Evolutionary conservation across 495 filamentous ascomycete genomes (phyloP), one percentile per base, ranked within the genome.

Genomic region (Talaromyces thailandensis): DNA sequence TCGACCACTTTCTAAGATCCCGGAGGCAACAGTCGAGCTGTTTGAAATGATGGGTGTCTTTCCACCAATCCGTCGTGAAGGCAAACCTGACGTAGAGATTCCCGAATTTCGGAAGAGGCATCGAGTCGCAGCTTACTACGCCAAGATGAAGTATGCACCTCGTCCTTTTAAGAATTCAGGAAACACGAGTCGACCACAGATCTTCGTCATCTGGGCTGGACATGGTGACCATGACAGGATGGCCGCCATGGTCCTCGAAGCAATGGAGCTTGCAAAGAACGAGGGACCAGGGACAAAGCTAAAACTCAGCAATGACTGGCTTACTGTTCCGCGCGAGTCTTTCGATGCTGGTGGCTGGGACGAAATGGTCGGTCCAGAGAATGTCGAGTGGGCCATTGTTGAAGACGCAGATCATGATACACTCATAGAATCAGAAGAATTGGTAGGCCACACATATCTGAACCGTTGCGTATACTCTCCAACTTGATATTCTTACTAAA

Each of bases 1-100:
- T 29, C 43, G 32, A 18, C 64, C 55, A 63, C 18, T 29, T 7
- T 56, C 32, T 31, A 50, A 29, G 6, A 25, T 60, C 35, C 56
- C 59, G 8, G 56, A 63, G 29, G 35, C 56, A 56, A 60, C 56
- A 11, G 56, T 65, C 35, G 61, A 65, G 40, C 31, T 63, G 14
- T 55, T 65, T 16, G 61, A 63, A 23, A 65, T 65, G 6, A 48
- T 82, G 74, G 59, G 59, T 5, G 37, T 61, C 12, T 61, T 48
- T 14, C 59, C 59, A 2, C 35, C 59, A 29, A 61, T 61, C 37
- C 59, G 59, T 16, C 59, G 59, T 50, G 7, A 43, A 24, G 59
- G 59, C 11, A 61, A 61, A 29, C 59, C 59, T n/a, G 59, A 61
- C 23, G 45, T 61, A 43, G 59, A 61, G 59, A 51, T 61, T 31